Percentiles rank a stretch among this genome's conserved stretches.
Evolutionary conservation across 345 rosid genomes (phyloP).

Genomic region (Populus nigra): DNA sequence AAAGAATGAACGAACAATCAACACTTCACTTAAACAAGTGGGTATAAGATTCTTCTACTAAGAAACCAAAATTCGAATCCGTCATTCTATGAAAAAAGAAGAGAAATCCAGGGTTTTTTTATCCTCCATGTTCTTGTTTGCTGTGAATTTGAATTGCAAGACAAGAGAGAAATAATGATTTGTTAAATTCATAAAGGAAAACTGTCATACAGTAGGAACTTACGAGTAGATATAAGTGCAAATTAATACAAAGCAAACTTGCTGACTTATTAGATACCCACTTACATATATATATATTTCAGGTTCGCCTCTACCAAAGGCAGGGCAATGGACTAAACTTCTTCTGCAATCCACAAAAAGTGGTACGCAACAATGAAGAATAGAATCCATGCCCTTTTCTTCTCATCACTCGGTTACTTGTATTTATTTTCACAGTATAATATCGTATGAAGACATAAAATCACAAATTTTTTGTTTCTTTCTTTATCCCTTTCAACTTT

Average conservation of each 20-base stretch:
- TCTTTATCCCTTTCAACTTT: conserved; percentile 7
- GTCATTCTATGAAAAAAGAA: background rate
- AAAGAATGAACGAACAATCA: too few relatives aligned
- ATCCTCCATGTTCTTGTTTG: background rate
- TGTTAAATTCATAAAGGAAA: background rate
- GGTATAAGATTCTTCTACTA: too few relatives aligned
- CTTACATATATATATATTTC: background rate
- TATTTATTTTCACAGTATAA: conserved; percentile 16
- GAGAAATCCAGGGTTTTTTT: background rate
- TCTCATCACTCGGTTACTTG: conserved; percentile 8
- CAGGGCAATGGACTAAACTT: conserved; percentile 15
- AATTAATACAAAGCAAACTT: background rate
- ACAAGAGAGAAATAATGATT: background rate
- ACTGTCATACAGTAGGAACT: background rate
- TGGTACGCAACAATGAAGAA: conserved; percentile 31
- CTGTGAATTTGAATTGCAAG: background rate
- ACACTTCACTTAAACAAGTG: too few relatives aligned
- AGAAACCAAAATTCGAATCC: background rate
- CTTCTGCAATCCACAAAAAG: conserved; percentile 20
- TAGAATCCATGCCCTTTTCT: conserved; percentile 23
- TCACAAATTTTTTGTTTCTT: background rate
- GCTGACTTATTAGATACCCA: background rate
- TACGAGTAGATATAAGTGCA: background rate
- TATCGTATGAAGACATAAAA: conserved; percentile 2
- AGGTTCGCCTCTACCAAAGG: background rate